Base-by-base conservation (phyloP, 2,329 filamentous ascomycete genomes). In the Stagonosporopsis rhizophila region DNA sequence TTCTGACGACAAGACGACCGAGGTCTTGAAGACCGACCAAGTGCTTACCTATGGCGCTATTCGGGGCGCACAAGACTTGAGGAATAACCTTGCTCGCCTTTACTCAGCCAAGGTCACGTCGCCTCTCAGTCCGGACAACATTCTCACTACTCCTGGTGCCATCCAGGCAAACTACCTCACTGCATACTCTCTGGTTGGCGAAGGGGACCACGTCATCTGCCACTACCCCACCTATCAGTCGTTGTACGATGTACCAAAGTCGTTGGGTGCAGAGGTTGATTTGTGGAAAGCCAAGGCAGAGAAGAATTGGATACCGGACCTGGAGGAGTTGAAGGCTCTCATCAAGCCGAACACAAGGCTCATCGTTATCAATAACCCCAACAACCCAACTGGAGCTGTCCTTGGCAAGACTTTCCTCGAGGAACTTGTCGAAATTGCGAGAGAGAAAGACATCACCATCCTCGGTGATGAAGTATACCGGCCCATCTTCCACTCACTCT, bases 171-270 rank as follows among this genome's bases (percentile, higher is more conserved):
- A 96, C 70, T 91, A 92, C 65, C 78, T 95, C n/a, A 78, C 87
- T 2, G 83, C 95, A 7, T 93, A 93, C 73, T 81, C 88, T 1
- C 80, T 95, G 6, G 72, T 95, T 2, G 85, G 85, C 0, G 85
- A 87, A 0, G 89, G 87, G 0, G 91, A 96, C 70, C 92, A 96
- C 80, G 89, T 94, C 42, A 84, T 96, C 56, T 95, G 90, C 68
- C 89, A 95, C 55, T 91, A 92, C 71, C 92, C 92, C 12, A 94
- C 91, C 0, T 96, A 76, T 68, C 90, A 95, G 73, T 91, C 95
- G 67, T 82, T 96, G 1, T 95, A 94, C 70, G 81, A 86, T 9
- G 85, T 96, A 0, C 91, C 92, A 0, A 81, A 82, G 62, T 89
- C 87, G 34, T 78, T 96, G 5, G 91, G 92, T 0, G 91, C 90